Percentiles rank a stretch among this genome's conserved stretches.
Evolutionary conservation across 2,329 filamentous ascomycete species (phyloP).

Genomic region (Claviceps citrina): DNA sequence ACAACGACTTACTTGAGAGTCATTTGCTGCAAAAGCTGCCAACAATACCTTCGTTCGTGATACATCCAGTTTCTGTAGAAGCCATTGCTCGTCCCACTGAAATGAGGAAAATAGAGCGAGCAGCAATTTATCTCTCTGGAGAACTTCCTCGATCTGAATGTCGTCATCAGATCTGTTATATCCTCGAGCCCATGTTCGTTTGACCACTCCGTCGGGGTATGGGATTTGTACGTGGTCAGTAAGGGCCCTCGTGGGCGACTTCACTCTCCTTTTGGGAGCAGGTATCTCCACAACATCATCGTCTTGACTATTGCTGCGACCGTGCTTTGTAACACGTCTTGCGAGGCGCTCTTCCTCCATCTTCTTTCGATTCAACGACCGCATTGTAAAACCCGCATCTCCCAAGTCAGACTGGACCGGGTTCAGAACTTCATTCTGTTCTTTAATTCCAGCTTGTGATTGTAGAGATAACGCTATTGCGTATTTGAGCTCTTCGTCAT

Average conservation of each 20-base stretch:
- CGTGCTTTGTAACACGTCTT: conserved; percentile 43
- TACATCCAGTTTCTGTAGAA: conserved; percentile 54
- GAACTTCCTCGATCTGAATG: conserved; percentile 74
- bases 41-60: conserved; percentile 46
- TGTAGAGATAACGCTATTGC: conserved; percentile 45
- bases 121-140: conserved; percentile 56
- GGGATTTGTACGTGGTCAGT: conserved; percentile 14
- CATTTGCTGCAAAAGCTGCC: conserved; percentile 37
- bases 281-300: conserved; percentile 16
- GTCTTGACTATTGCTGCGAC: conserved; percentile 13
- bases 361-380: conserved; percentile 55
- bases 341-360: conserved; percentile 78
- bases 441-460: conserved; percentile 9
- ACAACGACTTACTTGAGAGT: conserved; percentile 37
- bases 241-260: conserved; percentile 7
- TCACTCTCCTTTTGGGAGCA: conserved; percentile 12
- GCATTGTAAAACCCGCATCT: conserved; percentile 19
- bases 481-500: conserved; percentile 43
- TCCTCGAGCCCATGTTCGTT: conserved; percentile 63
- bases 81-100: conserved; percentile 71
- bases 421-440: neutral
- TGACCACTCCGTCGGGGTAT: conserved; percentile 49
- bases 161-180: conserved; percentile 49
- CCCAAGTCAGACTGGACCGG: neutral
- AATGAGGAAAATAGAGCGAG: conserved; percentile 76